These are phyloP conservation scores for Aspergillus sp. DNA, from an alignment of 2,329 filamentous ascomycete species.

Conservation along the genomic window DNA sequence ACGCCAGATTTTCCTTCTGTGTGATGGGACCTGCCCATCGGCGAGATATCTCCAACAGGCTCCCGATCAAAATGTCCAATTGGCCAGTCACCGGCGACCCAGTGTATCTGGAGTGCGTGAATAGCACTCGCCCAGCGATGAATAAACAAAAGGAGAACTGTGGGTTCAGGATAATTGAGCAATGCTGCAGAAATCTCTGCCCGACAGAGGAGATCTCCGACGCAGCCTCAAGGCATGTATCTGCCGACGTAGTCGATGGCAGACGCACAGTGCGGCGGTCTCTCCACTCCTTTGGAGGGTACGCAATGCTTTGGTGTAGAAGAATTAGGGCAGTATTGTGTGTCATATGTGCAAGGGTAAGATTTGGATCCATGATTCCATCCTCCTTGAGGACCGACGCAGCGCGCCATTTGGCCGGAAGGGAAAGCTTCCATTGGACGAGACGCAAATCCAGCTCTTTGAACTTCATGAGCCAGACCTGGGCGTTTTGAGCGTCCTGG, in stretches of 20 bases:
- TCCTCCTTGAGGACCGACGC: constrained; percentile 35
- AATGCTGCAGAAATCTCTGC: constrained; percentile 44
- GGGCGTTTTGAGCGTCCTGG: constrained; percentile 25
- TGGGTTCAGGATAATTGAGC: constrained; percentile 28
- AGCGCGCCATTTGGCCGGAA: constrained; percentile 30
- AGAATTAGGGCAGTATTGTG: constrained; percentile 53
- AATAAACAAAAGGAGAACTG: constrained; percentile 50
- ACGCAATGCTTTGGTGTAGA: constrained; percentile 49
- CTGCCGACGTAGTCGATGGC: constrained; percentile 48
- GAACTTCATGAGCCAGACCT: constrained; percentile 33
- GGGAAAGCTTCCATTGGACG: constrained; percentile 31
- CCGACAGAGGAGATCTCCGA: constrained; percentile 44
- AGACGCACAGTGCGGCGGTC: constrained; percentile 32
- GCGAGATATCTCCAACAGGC: constrained; percentile 36
- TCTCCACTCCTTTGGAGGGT: constrained; percentile 29
- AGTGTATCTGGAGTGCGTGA: constrained; percentile 39
- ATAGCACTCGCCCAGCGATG: constrained; percentile 42
- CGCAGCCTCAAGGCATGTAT: constrained; percentile 50
- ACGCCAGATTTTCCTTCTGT: constrained; percentile 16
- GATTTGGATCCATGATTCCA: constrained; percentile 47
- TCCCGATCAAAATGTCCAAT: constrained; percentile 34
- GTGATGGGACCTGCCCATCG: constrained; percentile 35
- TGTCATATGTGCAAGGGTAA: constrained; percentile 50
- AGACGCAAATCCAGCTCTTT: constrained; percentile 30
- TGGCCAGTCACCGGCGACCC: constrained; percentile 24